Evolutionary conservation across 73 alveolate genomes (phyloP), one percentile per base, ranked within the genome.

Genomic region (Paramecium sexaurelia): DNA sequence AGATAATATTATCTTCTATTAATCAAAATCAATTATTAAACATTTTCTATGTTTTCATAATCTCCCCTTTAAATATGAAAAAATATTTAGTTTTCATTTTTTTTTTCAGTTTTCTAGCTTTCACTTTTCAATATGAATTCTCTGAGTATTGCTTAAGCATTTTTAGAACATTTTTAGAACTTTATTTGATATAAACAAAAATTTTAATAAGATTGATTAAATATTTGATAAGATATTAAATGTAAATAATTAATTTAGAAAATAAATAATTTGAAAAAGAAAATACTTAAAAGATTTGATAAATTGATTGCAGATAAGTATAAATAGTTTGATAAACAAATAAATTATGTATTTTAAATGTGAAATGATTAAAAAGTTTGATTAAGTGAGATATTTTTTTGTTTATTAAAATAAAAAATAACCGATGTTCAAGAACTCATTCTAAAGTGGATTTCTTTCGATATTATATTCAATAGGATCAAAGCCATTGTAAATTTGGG

Each of bases 401-500:
- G 40, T 57, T 57, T 57, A 57, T 22, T 57, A 57, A 57, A 57
- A 57, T 57, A 57, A 57, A 57, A 56, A 86, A 75, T 55, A 86
- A 86, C 87, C 36, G 84, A 86, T 97, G 99, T 97, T 97, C 95
- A 94, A 97, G 85, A 97, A 96, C 92, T 96, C 99, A 19, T 97
- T 93, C 97, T 95, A 97, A 94, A 91, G 97, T 29, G 99, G 99
- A 33, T 97, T 97, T 95, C 95, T 97, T 29, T 97, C 99, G 35
- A 96, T 97, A 89, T 93, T 97, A 40, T 97, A 97, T 89, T 95
- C 98, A 13, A 97, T 97, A 51, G 99, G 94, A 69, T 55, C 98
- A 11, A 98, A 98, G 95, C 99, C 99, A 26, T 96, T 98, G n/a
- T 97, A 98, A 92, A 98, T 97, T 55, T 98, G 99, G 99, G 97